Evolutionary conservation across 257 asterid species (phyloP).

Genomic region (Capsicum rhomboideum): DNA sequence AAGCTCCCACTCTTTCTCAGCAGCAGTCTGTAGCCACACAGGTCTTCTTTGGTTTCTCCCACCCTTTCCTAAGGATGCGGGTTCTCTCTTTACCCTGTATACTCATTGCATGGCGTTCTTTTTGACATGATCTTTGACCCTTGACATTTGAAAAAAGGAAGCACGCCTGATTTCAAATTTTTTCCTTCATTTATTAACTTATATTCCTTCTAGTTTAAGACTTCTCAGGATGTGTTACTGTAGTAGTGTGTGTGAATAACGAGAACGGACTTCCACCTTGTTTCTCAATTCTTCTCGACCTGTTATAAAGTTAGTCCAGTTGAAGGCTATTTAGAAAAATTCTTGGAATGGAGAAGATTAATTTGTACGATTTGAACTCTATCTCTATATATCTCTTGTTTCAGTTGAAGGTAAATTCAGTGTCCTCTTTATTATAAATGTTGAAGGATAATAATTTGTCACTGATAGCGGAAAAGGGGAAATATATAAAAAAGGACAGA

Average conservation of each 20-base stretch:
- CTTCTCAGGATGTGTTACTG: not conserved
- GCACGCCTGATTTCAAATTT: not conserved
- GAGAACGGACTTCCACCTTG: not conserved
- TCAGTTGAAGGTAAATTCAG: not conserved
- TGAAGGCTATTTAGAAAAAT: not conserved
- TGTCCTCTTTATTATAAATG: not conserved
- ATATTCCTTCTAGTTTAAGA: not conserved
- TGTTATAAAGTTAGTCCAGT: not conserved
- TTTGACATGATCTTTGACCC: not conserved
- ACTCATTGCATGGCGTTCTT: not conserved
- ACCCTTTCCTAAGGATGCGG: not conserved
- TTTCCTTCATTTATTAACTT: not conserved
- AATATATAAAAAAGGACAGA: not conserved
- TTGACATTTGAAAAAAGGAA: not conserved
- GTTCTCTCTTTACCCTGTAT: conserved; percentile 6
- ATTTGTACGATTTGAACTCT: not conserved
- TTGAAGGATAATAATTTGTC: not conserved
- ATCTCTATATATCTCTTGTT: not conserved
- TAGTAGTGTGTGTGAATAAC: not conserved
- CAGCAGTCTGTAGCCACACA: conserved; percentile 49
- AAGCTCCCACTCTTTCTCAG: conserved; percentile 25
- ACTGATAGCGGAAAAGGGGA: not conserved
- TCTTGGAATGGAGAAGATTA: not conserved
- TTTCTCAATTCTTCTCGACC: not conserved
- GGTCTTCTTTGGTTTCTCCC: conserved; percentile 16